A percentile compares a stretch with the other conserved stretches of the same genome.
Conservation (phyloP, 805 yeast genomes). For the Spathaspora passalidarum region DNA sequence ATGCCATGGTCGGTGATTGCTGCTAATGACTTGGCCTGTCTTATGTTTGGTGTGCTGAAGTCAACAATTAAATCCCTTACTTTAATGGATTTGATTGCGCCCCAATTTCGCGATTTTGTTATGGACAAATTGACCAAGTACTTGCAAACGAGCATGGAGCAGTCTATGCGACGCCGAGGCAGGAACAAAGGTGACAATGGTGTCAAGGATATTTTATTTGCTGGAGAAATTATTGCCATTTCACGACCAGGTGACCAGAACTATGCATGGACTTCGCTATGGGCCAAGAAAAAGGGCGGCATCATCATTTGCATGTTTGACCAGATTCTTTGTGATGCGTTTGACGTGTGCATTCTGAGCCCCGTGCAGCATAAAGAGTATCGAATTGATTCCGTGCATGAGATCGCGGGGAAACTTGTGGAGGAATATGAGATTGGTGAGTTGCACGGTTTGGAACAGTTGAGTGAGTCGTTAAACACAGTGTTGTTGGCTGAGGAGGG, state of each 20-base stretch:
- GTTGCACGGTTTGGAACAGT: constrained; percentile 14
- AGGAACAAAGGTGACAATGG: constrained; percentile 11
- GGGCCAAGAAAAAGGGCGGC: constrained; percentile 79
- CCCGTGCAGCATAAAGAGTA: constrained; percentile 10
- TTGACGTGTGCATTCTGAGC: constrained; percentile 48
- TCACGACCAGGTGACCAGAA: constrained; percentile 59
- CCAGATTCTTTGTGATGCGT: constrained; percentile 66
- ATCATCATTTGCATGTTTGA: constrained; percentile 82
- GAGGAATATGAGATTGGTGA: constrained; percentile 14
- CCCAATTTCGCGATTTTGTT: constrained; percentile 71
- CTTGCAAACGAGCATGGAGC: constrained; percentile 13
- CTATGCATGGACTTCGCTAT: constrained; percentile 80
- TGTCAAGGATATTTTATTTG: constrained; percentile 52
- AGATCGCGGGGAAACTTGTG: constrained; percentile 35
- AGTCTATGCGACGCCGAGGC: constrained; percentile 14
- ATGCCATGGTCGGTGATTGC: constrained; percentile 81
- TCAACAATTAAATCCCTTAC: constrained; percentile 59
- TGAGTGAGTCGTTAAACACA: constrained; percentile 25
- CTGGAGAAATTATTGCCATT: constrained; percentile 85
- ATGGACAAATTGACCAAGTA: constrained; percentile 47
- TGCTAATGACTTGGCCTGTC: constrained; percentile 85
- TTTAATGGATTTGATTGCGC: constrained; percentile 72
- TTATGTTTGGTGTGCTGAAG: constrained; percentile 79
- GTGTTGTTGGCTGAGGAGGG: constrained; percentile 17
- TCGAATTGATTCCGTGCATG: constrained; percentile 23